Evolutionary conservation across 192 early-diverging fungal genomes (phyloP), one percentile per base, ranked within the genome.

Genomic region (Umbelopsis sp.): DNA sequence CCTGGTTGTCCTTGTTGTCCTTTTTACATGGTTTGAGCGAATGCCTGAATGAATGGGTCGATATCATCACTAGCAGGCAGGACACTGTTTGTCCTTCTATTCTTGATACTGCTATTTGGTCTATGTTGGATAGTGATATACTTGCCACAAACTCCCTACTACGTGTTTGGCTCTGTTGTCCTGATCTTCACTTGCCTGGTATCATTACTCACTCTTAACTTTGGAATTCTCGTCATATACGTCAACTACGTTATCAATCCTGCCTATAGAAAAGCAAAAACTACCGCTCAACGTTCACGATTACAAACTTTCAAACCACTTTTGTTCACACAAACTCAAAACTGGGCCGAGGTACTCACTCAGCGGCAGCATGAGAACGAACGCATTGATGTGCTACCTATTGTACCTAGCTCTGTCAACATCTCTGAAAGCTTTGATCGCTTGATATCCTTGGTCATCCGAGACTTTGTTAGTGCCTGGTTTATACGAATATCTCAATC

Each of bases 391-490:
- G 56, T 62, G 56, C 12, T 32, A 25, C 36, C 45, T 8, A 53
- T 49, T 68, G 22, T 67, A 5, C 26, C 68, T 16, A 59, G 70
- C 50, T 54, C 59, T 38, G 74, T 70, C 26, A 74, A 77, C 12
- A 70, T 81, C 32, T 76, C 78, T 0, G 70, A 78, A 22, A 67
- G 79, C 14, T 56, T 90, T 22, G 82, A 90, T 45, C 56, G 78
- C 16, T 31, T 91, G 10, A 71, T 90, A 20, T 65, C 68, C 9
- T 74, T 80, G 32, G 81, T 89, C 29, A 65, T 81, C 4, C 80
- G 87, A 21, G 90, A 91, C 59, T 91, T 88, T 74, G 79, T 91
- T 14, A 56, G 73, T 3, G 80, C 77, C 5, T 91, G 90, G 90
- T 89, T 83, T 71, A 44, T 68, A 24, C 44, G 73, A 17, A 53